Base-by-base conservation (phyloP, 106 monocot genomes). In the Agapanthus africanus region DNA sequence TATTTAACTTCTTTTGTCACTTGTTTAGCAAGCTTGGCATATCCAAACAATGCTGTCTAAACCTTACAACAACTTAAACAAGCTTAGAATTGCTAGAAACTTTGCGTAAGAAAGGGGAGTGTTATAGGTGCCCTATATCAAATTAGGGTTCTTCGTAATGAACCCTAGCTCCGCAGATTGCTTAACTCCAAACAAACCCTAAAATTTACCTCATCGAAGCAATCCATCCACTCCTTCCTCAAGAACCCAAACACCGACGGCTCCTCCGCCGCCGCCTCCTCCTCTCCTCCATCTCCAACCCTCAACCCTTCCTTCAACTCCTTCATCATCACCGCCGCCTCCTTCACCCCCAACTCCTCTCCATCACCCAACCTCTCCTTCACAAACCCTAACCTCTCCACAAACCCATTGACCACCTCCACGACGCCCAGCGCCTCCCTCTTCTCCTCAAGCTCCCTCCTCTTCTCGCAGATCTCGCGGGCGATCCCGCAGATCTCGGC, bases 171-270 rank as follows among this genome's bases (percentile, higher is more conserved):
- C n/a, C n/a, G n/a, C n/a, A n/a, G n/a, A n/a, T n/a, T n/a, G n/a
- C n/a, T n/a, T n/a, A n/a, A n/a, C n/a, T n/a, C n/a, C n/a, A n/a
- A n/a, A n/a, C n/a, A n/a, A n/a, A n/a, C n/a, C n/a, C n/a, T n/a
- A n/a, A n/a, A n/a, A n/a, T n/a, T n/a, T 28, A 95, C 95, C 91
- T 87, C 84, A 39, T 91, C 91, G 30, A 89, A 82, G 77, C 81
- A 88, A 6, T 74, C 76, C 63, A 11, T 59, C 84, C 85, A 91
- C 59, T 92, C 82, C 34, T 75, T 79, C 84, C 84, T 86, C 75
- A 97, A 67, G 21, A 91, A 71, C 14, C 66, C 76, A 68, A 78
- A 86, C 27, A 91, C 81, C 22, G 63, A 42, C 31, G 91, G 91
- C 40, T 51, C 77, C 34, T 7, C 46, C 14, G n/a, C n/a, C n/a